phyloP scores from a whole-genome alignment of 2,329 filamentous ascomycete genomes.

The Pseudogymnoascus verrucosus region DNA sequence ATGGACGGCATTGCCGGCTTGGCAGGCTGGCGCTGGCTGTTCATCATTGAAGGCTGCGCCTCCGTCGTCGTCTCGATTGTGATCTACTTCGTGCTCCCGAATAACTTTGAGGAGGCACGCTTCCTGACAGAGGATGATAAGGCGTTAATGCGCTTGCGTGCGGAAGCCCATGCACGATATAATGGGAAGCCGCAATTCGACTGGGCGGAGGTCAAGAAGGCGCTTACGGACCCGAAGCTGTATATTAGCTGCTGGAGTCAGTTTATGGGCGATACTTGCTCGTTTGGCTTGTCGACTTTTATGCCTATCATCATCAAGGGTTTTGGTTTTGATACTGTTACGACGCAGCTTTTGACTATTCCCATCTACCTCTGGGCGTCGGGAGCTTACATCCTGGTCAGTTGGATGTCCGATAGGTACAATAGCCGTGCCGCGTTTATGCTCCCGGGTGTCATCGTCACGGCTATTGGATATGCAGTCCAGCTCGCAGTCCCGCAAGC shows the following conservation, averaged over 20 bases:
- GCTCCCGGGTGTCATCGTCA: slow-evolving; percentile 8
- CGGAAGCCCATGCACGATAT: slow-evolving; percentile 38
- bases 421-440: slow-evolving; percentile 9
- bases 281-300: slow-evolving; percentile 51
- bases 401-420: slow-evolving; percentile 39
- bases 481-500: slow-evolving; percentile 7
- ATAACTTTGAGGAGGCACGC: slow-evolving; percentile 38
- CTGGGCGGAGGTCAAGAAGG: slow-evolving; percentile 42
- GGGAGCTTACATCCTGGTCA: slow-evolving; percentile 36
- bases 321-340: slow-evolving; percentile 43
- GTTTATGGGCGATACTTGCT: slow-evolving; percentile 16
- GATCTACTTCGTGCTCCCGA: slow-evolving; percentile 41
- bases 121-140: slow-evolving; percentile 42
- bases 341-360: slow-evolving; percentile 46
- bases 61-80: slow-evolving; percentile 35
- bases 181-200: slow-evolving; percentile 42
- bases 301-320: slow-evolving; percentile 46
- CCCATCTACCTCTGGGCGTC: slow-evolving; percentile 48
- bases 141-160: slow-evolving; percentile 41
- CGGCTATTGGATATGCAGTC: slow-evolving; percentile 13
- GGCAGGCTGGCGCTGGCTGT: slow-evolving; percentile 41
- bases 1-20: slow-evolving; percentile 40
- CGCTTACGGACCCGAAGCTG: slow-evolving; percentile 42
- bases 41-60: slow-evolving; percentile 42
- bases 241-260: slow-evolving; percentile 34